Base-by-base conservation (phyloP, 257 asterid genomes). In the Solanum rostratum region DNA sequence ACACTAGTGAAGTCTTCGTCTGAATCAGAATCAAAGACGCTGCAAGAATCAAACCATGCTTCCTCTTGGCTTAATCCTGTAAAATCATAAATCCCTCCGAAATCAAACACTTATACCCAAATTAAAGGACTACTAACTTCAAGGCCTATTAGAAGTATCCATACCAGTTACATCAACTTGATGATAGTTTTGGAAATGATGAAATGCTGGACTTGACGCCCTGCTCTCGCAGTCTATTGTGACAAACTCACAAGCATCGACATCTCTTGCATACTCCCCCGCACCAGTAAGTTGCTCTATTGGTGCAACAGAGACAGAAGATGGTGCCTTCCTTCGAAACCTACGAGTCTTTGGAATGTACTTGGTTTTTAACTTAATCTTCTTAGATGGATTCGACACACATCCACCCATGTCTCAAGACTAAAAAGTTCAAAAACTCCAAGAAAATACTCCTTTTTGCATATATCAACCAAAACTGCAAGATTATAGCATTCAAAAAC, bases 1-100 rank as follows among this genome's bases (percentile, higher is more conserved):
- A 90, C 82, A 85, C 95, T 92, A 54, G 88, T 84, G 84, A 92
- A 92, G 65, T 96, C 99, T 80, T 96, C 99, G 54, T 96, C 99
- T 18, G 94, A 85, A 87, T 94, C 99, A 12, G 99, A 96, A 46
- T 91, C 95, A 2, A 94, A 91, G 83, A 85, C 80, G 54, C 98
- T 96, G 15, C 53, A 52, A 19, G 98, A 90, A 83, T 96, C 99
- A 15, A 92, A 96, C 98, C 98, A 96, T 30, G 91, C 93, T 79
- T 96, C 99, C 53, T 93, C 98, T 82, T 83, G 91, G 86, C 90
- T 85, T 59, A 76, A 62, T 74, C 90, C 98, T 90, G 89, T 88
- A 82, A 80, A 52, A 41, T 7, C 71, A 74, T 20, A 45, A 80
- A 13, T 13, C 33, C 54, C 71, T 20, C 14, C 1, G 16, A 76